Conservation (phyloP, 768 basidiomycete species). For the Panaeolus papilionaceus region DNA sequence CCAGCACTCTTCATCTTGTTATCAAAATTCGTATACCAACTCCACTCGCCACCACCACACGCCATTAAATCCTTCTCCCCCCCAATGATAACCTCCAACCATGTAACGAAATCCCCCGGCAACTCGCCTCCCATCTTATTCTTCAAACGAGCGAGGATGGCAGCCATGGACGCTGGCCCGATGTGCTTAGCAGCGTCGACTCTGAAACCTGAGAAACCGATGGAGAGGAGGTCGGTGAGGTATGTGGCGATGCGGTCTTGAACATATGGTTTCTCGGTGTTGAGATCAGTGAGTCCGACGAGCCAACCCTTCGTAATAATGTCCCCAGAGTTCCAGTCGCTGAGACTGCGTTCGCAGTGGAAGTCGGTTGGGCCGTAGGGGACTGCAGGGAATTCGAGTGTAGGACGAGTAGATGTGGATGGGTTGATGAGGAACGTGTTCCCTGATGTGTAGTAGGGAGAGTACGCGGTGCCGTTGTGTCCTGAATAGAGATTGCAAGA, state of each 20-base stretch:
- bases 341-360: constrained; percentile 17
- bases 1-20: constrained; percentile 16
- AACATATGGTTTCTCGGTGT: constrained; percentile 20
- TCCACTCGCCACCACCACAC: constrained; percentile 19
- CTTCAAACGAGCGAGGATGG: constrained; percentile 16
- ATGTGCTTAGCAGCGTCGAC: constrained; percentile 20
- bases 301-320: constrained; percentile 20
- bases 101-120: constrained; percentile 18
- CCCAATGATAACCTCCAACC: constrained; percentile 20
- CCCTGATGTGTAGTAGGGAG: constrained; percentile 20
- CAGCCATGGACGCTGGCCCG: constrained; percentile 9
- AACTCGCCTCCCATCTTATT: constrained; percentile 20
- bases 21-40: constrained; percentile 22
- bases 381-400: constrained; percentile 18
- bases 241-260: constrained; percentile 20
- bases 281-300: constrained; percentile 19
- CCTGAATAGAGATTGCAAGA: constrained; percentile 16
- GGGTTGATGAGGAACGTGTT: constrained; percentile 21
- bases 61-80: constrained; percentile 18
- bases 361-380: constrained; percentile 21
- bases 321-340: constrained; percentile 17
- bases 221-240: constrained; percentile 18
- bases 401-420: constrained; percentile 17
- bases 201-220: constrained; percentile 21
- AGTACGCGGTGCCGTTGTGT: constrained; percentile 18